Evolutionary conservation across 768 basidiomycete genomes (phyloP).

Genomic region (Lentinula sp.): DNA sequence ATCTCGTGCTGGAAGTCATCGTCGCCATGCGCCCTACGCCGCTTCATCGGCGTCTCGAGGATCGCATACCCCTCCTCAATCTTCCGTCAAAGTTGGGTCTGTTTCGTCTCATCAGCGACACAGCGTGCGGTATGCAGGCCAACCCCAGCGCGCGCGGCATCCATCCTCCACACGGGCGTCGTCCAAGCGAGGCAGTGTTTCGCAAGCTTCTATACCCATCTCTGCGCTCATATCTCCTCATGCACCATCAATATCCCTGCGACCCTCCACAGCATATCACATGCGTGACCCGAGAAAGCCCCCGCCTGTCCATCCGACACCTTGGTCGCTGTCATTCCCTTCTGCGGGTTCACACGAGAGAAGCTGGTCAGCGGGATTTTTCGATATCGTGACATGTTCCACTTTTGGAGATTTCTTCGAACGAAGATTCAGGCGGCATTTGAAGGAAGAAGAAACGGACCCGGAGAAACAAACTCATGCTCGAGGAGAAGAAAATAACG

Average conservation of each 20-base stretch:
- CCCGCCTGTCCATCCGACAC: constrained; percentile 15
- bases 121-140: not conserved
- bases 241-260: constrained; percentile 38
- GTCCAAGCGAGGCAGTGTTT: not conserved
- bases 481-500: constrained; percentile 1
- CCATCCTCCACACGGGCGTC: not conserved
- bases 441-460: not conserved
- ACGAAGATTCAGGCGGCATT: not conserved
- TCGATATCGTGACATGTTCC: not conserved
- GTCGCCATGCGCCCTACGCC: not conserved
- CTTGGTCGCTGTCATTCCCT: constrained; percentile 2
- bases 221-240: constrained; percentile 35
- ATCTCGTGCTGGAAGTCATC: not conserved
- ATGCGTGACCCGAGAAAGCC: constrained; percentile 49
- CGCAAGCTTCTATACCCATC: constrained; percentile 4
- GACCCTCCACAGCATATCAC: constrained; percentile 30
- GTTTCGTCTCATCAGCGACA: not conserved
- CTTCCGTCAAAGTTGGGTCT: not conserved
- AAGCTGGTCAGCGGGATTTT: not conserved
- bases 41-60: not conserved
- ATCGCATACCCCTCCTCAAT: not conserved
- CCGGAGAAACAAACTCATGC: not conserved
- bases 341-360: constrained; percentile 1
- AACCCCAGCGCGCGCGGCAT: not conserved
- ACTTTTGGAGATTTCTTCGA: not conserved